Evolutionary conservation across 2,329 filamentous ascomycete genomes (phyloP).

Genomic region (Sarocladiaceae sp.): DNA sequence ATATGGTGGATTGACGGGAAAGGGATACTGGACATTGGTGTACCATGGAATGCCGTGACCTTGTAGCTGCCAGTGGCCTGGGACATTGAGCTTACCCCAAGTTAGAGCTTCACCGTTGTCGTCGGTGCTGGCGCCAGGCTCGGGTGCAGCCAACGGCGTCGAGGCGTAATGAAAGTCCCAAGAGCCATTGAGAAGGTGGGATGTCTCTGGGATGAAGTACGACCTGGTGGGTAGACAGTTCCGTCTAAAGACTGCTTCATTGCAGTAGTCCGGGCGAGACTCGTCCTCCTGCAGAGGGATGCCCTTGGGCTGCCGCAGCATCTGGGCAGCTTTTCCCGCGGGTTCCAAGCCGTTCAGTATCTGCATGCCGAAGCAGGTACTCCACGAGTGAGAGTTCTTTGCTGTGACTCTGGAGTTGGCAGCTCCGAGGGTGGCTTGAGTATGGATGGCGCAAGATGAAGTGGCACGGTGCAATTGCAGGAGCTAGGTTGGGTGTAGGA

Average conservation of each 20-base stretch:
- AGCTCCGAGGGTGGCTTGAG: no score
- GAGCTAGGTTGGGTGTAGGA: no score
- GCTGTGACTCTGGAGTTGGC: no score
- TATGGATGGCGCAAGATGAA: no score
- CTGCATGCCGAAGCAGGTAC: neutral
- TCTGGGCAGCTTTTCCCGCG: neutral
- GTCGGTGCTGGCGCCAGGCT: conserved; percentile 21
- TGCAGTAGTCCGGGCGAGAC: conserved; percentile 11
- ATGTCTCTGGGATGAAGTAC: conserved; percentile 9
- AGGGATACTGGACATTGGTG: conserved; percentile 61
- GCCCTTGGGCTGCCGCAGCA: neutral
- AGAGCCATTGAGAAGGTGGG: conserved; percentile 33
- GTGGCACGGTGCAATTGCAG: no score
- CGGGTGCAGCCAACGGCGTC: conserved; percentile 9
- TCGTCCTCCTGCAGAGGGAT: neutral
- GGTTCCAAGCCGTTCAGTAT: conserved; percentile 1
- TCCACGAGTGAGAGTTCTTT: no score
- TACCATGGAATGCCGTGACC: conserved; percentile 62
- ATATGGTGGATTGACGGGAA: conserved; percentile 58
- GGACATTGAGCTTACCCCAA: conserved; percentile 37
- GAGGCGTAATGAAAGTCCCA: conserved; percentile 21
- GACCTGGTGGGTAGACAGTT: conserved; percentile 13
- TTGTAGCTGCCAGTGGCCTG: conserved; percentile 65
- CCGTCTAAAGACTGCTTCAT: conserved; percentile 13
- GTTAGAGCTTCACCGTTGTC: neutral